Evolutionary conservation across 2,329 filamentous ascomycete genomes (phyloP).

Genomic region (Claviceps humidiphila): DNA sequence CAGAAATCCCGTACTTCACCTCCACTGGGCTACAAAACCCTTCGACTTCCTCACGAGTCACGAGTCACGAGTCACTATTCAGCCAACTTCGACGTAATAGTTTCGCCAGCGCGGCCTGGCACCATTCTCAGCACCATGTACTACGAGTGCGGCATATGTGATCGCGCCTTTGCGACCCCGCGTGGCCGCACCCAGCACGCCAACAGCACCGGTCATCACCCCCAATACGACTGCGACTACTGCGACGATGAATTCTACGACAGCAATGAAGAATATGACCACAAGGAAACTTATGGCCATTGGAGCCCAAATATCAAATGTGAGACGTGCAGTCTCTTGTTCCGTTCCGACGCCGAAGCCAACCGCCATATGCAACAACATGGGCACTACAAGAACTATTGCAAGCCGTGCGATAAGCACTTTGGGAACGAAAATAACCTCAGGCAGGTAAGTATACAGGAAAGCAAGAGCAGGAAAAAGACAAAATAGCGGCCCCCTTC

Average conservation of each 20-base stretch:
- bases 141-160: not conserved
- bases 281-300: slow-evolving; percentile 19
- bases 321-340: slow-evolving; percentile 10
- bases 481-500: not conserved
- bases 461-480: not conserved
- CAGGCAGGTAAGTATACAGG: slow-evolving; percentile 15
- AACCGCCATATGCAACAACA: slow-evolving; percentile 12
- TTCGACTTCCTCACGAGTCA: too few species aligned
- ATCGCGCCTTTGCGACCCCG: not conserved
- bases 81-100: too few species aligned
- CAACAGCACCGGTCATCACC: slow-evolving; percentile 12
- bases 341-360: slow-evolving; percentile 8
- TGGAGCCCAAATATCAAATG: slow-evolving; percentile 15
- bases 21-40: too few species aligned
- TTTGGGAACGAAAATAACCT: slow-evolving; percentile 20
- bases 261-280: slow-evolving; percentile 11
- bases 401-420: slow-evolving; percentile 17
- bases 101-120: too few species aligned
- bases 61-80: too few species aligned
- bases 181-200: not conserved
- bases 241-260: slow-evolving; percentile 14
- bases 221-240: slow-evolving; percentile 15
- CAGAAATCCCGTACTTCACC: too few species aligned
- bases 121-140: not conserved
- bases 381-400: slow-evolving; percentile 20